phyloP scores from a whole-genome alignment of 331 rosid species.

The Acacia concinna region DNA sequence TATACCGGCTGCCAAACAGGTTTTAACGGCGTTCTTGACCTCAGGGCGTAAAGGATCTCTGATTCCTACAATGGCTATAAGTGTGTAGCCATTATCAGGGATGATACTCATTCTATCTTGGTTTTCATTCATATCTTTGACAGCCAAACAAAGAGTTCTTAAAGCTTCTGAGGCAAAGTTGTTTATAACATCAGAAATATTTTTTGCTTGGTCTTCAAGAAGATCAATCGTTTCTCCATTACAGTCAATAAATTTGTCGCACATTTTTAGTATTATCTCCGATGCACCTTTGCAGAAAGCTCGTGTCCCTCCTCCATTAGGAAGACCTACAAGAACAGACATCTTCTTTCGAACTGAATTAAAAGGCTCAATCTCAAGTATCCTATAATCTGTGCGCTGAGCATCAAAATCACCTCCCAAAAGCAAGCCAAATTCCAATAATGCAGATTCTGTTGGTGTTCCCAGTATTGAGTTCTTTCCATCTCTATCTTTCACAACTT shows the following conservation, averaged over 20 bases:
- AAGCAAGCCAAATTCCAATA: constrained; percentile 76
- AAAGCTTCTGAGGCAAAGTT: constrained; percentile 77
- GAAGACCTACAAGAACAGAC: constrained; percentile 78
- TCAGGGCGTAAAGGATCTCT: constrained; percentile 91
- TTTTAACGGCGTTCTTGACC: constrained; percentile 78
- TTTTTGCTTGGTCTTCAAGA: constrained; percentile 40
- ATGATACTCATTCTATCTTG: constrained; percentile 30
- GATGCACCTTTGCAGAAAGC: constrained; percentile 98
- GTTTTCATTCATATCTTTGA: constrained; percentile 51
- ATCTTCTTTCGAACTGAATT: constrained; percentile 89
- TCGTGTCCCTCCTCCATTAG: constrained; percentile 53
- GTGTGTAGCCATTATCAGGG: constrained; percentile 70
- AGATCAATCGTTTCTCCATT: constrained; percentile 64
- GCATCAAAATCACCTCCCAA: constrained; percentile 69
- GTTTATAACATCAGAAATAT: constrained; percentile 56
- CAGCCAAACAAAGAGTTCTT: constrained; percentile 90
- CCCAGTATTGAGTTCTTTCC: constrained; percentile 71
- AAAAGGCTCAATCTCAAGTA: constrained; percentile 79
- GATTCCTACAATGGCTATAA: constrained; percentile 76
- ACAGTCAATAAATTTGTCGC: constrained; percentile 58
- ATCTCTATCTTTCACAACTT: constrained; percentile 60
- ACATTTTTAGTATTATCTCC: constrained; percentile 69
- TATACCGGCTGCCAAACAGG: constrained; percentile 81
- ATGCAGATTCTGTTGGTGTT: constrained; percentile 88
- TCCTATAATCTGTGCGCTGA: constrained; percentile 44